Conservation (phyloP, 163 green algal species). For the Prototheca cutis region DNA sequence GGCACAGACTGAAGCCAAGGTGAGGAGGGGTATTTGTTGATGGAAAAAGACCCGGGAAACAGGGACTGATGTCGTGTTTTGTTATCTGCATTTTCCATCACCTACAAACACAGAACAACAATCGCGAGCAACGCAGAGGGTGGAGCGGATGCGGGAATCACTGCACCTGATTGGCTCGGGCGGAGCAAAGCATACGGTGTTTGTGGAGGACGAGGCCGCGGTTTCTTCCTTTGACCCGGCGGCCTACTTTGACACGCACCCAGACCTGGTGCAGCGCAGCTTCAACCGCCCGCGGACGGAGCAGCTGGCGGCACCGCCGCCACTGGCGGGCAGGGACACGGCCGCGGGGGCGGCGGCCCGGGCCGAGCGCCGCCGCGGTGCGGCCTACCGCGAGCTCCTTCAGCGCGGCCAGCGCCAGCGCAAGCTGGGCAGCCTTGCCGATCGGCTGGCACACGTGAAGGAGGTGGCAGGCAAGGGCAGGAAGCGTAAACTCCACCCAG, state of each 20-base stretch:
- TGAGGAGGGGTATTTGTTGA: too few relatives aligned
- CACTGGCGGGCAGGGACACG: slow-evolving; percentile 1
- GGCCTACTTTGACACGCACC: slow-evolving; percentile 72
- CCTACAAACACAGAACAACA: too few relatives aligned
- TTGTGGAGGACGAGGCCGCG: slow-evolving; percentile 67
- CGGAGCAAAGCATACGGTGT: slow-evolving; percentile 62
- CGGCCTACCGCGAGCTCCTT: slow-evolving; percentile 62
- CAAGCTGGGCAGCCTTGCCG: slow-evolving; percentile 40
- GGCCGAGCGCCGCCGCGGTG: slow-evolving; percentile 4
- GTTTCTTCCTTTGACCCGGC: slow-evolving; percentile 45
- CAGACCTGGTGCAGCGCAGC: slow-evolving; percentile 55
- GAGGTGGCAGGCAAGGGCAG: slow-evolving; percentile 52
- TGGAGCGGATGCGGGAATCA: slow-evolving; percentile 53
- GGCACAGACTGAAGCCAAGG: slow-evolving; percentile 61
- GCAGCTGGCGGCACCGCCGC: slow-evolving; percentile 22
- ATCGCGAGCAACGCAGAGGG: too few relatives aligned
- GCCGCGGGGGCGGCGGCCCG: slow-evolving; percentile 1
- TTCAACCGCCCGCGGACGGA: slow-evolving; percentile 67
- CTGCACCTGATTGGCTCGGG: slow-evolving; percentile 78
- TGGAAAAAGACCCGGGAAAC: neutral
- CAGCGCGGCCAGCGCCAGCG: slow-evolving; percentile 47
- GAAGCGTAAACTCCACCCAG: slow-evolving; percentile 54
- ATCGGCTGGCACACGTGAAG: slow-evolving; percentile 41
- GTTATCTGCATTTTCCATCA: neutral
- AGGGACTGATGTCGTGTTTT: neutral